Base-by-base conservation (phyloP, 129 eudicot genomes). In the Artemisia tridentata region DNA sequence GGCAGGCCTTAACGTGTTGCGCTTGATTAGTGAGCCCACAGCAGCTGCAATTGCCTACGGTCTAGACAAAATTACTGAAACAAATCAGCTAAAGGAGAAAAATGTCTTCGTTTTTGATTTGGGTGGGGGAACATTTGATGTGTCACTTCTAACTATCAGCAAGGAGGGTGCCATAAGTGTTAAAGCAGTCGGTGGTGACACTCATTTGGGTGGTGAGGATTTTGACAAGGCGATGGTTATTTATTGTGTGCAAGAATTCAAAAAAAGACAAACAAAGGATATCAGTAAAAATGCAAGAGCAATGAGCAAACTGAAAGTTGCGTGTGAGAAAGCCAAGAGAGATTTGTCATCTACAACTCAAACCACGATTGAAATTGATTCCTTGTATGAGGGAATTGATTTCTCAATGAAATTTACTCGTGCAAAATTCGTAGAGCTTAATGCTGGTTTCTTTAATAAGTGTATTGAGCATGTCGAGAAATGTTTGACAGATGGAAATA, bases 151-250 rank as follows among this genome's bases (percentile, higher is more conserved):
- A 11, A 63, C 20, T 2, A 73, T 73, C 10, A 63, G 17, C 52
- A 50, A 50, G 8, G 70, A 16, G 7, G 77, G 77, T 0, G 34
- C 16, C 16, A 62, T 73, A 17, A 19, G 5, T 13, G 77, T 73
- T 62, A 73, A 73, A 73, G 70, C 63, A 10, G 77, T 73, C 11
- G 71, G 77, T 29, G 77, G 77, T 62, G 63, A 73, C 43, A 73
- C 77, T 3, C 77, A 62, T 50, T 50, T 73, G 53, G 77, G 77
- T 5, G 69, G 77, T 5, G 77, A 72, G 27, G 69, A 61, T 48
- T 72, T 61, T 49, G 77, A 72, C 53, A 73, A 61, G 53, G 63
- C 61, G 3, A 73, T 73, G 78, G 63, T 73, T 3, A 29, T 49
- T 3, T 38, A 73, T 52, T 73, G 77, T 15, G 70, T 62, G 5